Evolutionary conservation across 805 yeast species (phyloP).

Genomic region (Kodamaea nitidulidarum): DNA sequence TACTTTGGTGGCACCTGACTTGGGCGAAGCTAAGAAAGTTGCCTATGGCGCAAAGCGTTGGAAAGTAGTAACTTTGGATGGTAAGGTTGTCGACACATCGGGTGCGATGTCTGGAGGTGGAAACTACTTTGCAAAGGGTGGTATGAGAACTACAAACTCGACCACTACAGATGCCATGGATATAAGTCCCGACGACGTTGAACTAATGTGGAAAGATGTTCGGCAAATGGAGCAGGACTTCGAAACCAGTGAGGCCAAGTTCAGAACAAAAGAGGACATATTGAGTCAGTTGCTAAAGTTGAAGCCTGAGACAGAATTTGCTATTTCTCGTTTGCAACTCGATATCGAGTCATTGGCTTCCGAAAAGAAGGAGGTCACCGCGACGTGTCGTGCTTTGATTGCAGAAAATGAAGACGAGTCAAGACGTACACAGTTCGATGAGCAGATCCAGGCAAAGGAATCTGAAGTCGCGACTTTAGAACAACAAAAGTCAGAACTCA

Average conservation of each 20-base stretch:
- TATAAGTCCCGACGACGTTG: slow-evolving; percentile 55
- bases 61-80: slow-evolving; percentile 90
- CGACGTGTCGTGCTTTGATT: slow-evolving; percentile 39
- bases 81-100: slow-evolving; percentile 84
- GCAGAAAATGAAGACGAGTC: slow-evolving; percentile 32
- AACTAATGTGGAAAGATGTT: slow-evolving; percentile 49
- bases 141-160: slow-evolving; percentile 57
- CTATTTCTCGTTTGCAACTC: slow-evolving; percentile 53
- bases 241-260: slow-evolving; percentile 46
- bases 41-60: slow-evolving; percentile 80
- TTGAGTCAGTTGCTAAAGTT: slow-evolving; percentile 57
- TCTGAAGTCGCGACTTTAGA: slow-evolving; percentile 17
- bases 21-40: slow-evolving; percentile 77
- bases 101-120: slow-evolving; percentile 99
- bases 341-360: slow-evolving; percentile 60
- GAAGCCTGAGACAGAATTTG: slow-evolving; percentile 64
- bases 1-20: slow-evolving; percentile 78
- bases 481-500: slow-evolving; percentile 29
- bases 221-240: slow-evolving; percentile 50
- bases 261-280: slow-evolving; percentile 55
- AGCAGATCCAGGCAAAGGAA: slow-evolving; percentile 36
- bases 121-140: slow-evolving; percentile 60
- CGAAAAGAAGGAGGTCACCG: slow-evolving; percentile 48
- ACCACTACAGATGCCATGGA: slow-evolving; percentile 24
- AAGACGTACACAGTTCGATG: slow-evolving; percentile 27